Conservation (phyloP, 768 basidiomycete genomes). For the Boletus sp. region DNA sequence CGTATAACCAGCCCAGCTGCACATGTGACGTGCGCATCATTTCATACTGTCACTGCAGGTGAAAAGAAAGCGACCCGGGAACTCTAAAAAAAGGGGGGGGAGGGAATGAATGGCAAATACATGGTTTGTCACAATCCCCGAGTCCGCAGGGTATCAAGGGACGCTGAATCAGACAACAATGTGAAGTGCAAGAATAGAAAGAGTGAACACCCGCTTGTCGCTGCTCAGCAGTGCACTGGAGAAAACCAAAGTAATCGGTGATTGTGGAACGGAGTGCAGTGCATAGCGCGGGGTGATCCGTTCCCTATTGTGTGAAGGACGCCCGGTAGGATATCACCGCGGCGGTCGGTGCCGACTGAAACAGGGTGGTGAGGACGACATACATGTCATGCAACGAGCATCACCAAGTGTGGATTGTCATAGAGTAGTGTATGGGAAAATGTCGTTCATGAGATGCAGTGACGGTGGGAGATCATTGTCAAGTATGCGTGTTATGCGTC, state of each 20-base stretch:
- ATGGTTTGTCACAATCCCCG: neutral
- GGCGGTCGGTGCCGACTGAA: neutral
- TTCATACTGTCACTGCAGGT: neutral
- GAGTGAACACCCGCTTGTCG: neutral
- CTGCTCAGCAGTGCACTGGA: neutral
- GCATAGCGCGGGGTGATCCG: neutral
- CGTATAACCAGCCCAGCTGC: no score
- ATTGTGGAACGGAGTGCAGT: neutral
- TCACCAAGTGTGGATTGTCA: neutral
- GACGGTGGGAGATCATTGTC: conserved; percentile 10
- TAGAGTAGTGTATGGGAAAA: neutral
- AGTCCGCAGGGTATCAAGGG: neutral
- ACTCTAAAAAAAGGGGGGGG: neutral
- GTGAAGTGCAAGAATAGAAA: neutral
- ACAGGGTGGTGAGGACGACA: neutral
- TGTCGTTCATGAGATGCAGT: neutral
- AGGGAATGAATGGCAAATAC: neutral
- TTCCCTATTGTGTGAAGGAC: neutral
- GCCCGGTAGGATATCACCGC: neutral
- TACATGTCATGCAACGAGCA: neutral
- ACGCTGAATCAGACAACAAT: neutral
- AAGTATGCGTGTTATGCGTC: neutral
- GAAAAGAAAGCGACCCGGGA: neutral
- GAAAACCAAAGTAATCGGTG: neutral
- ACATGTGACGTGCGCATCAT: neutral